Evolutionary conservation across 2,329 filamentous ascomycete genomes (phyloP).

Genomic region (Karstenula rhodostoma): DNA sequence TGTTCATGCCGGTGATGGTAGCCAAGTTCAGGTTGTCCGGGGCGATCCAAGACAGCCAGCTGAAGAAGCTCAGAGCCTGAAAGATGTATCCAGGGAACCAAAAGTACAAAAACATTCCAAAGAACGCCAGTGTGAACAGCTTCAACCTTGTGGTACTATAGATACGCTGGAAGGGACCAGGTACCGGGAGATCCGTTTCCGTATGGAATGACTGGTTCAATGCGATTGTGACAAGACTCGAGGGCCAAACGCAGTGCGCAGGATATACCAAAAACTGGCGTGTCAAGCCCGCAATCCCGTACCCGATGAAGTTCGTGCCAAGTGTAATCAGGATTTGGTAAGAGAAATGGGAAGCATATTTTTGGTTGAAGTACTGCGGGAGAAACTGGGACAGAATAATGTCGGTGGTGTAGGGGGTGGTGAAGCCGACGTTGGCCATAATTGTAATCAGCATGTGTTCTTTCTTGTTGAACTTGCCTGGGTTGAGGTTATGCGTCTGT

Average conservation of each 20-base stretch:
- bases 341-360: constrained; percentile 56
- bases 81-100: constrained; percentile 63
- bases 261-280: constrained; percentile 23
- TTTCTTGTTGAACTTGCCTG: constrained; percentile 22
- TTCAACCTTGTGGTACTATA: constrained; percentile 22
- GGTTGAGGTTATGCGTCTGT: constrained; percentile 18
- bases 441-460: constrained; percentile 26
- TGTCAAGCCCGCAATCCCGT: constrained; percentile 15
- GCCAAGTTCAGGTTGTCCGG: constrained; percentile 12
- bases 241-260: constrained; percentile 20
- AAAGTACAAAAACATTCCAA: constrained; percentile 61
- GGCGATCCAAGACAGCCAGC: constrained; percentile 9
- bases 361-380: constrained; percentile 61
- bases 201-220: constrained; percentile 16
- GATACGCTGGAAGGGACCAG: constrained; percentile 13
- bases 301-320: constrained; percentile 18
- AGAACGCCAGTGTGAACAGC: constrained; percentile 57
- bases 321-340: constrained; percentile 15
- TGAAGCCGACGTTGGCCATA: constrained; percentile 49
- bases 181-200: constrained; percentile 10
- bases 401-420: constrained; percentile 59
- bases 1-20: constrained; percentile 9
- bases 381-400: constrained; percentile 62
- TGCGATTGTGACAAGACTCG: constrained; percentile 20
- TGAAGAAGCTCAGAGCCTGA: constrained; percentile 10